Evolutionary conservation across 352 stramenopile species (phyloP).

Genomic region (Globisporangium sylvaticum): DNA sequence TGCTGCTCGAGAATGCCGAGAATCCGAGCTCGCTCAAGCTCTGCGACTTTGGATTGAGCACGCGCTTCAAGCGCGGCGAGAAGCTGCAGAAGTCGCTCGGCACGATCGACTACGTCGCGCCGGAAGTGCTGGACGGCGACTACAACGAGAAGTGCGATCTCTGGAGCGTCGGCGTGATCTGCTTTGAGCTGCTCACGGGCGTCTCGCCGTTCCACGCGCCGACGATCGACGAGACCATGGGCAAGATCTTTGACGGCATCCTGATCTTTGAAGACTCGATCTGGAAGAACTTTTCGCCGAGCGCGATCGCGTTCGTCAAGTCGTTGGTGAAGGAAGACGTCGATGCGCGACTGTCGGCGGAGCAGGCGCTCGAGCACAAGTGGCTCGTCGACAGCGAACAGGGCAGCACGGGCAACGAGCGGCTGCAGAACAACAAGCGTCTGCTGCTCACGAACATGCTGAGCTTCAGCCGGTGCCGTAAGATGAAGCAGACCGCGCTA

Average conservation of each 20-base stretch:
- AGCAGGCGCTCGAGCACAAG: slow-evolving; percentile 66
- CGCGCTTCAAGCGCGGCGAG: slow-evolving; percentile 65
- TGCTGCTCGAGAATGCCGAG: slow-evolving; percentile 68
- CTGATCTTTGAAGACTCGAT: slow-evolving; percentile 64
- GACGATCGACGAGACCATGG: slow-evolving; percentile 76
- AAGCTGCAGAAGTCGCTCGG: slow-evolving; percentile 71
- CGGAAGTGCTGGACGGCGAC: slow-evolving; percentile 76
- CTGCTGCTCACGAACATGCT: slow-evolving; percentile 77
- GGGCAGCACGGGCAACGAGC: slow-evolving; percentile 19
- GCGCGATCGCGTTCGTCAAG: slow-evolving; percentile 76
- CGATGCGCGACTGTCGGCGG: slow-evolving; percentile 50
- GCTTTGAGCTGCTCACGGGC: slow-evolving; percentile 66
- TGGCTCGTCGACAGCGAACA: slow-evolving; percentile 39
- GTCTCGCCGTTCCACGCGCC: slow-evolving; percentile 65
- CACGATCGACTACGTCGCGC: slow-evolving; percentile 82
- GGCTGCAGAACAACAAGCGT: slow-evolving; percentile 53
- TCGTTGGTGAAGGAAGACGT: slow-evolving; percentile 76
- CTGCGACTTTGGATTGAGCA: slow-evolving; percentile 82
- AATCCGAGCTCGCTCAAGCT: slow-evolving; percentile 64
- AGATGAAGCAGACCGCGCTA: slow-evolving; percentile 76
- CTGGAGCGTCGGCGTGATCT: slow-evolving; percentile 79
- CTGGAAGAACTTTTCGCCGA: slow-evolving; percentile 62
- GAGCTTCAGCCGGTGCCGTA: slow-evolving; percentile 63
- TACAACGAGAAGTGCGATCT: slow-evolving; percentile 83
- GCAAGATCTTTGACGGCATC: slow-evolving; percentile 77